Conservation (phyloP, 305 asterid species). For the Fraxinus platypoda region DNA sequence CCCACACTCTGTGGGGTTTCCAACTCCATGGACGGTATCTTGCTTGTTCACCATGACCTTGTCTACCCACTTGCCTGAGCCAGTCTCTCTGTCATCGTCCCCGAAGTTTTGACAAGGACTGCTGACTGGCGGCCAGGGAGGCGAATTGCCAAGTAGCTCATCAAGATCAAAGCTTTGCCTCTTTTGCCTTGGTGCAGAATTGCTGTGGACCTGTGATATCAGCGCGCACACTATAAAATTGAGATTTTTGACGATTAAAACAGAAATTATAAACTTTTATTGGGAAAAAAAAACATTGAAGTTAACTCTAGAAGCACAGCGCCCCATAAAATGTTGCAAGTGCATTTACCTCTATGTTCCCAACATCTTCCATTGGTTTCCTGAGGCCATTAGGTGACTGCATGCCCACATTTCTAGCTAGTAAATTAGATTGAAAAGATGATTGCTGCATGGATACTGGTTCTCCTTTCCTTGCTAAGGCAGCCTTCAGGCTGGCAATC, state of each 20-base stretch:
- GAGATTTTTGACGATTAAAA: not conserved
- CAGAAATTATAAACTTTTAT: not conserved
- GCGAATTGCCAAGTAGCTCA: conserved; percentile 70
- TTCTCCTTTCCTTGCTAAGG: conserved; percentile 67
- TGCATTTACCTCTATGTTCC: conserved; percentile 73
- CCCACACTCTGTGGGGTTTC: conserved; percentile 38
- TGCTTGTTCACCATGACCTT: conserved; percentile 96
- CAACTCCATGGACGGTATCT: conserved; percentile 40
- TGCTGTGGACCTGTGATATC: conserved; percentile 48
- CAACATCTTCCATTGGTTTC: conserved; percentile 92
- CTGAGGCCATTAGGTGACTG: conserved; percentile 54
- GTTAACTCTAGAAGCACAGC: not conserved
- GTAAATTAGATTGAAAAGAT: conserved; percentile 39
- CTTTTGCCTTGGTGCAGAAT: conserved; percentile 52
- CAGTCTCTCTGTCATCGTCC: conserved; percentile 63
- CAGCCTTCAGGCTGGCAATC: conserved; percentile 80
- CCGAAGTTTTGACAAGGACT: conserved; percentile 45
- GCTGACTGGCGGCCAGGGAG: conserved; percentile 80
- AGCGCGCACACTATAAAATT: not conserved
- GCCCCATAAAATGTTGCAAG: not conserved
- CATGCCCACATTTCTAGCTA: conserved; percentile 39
- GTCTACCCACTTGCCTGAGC: conserved; percentile 90
- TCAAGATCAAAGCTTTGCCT: conserved; percentile 73
- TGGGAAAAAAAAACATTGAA: not conserved
- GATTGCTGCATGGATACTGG: conserved; percentile 39